A percentile compares a stretch with the other conserved stretches of the same genome.
phyloP scores from a whole-genome alignment of 108 stramenopile genomes.

The Schizochytrium sp. region DNA sequence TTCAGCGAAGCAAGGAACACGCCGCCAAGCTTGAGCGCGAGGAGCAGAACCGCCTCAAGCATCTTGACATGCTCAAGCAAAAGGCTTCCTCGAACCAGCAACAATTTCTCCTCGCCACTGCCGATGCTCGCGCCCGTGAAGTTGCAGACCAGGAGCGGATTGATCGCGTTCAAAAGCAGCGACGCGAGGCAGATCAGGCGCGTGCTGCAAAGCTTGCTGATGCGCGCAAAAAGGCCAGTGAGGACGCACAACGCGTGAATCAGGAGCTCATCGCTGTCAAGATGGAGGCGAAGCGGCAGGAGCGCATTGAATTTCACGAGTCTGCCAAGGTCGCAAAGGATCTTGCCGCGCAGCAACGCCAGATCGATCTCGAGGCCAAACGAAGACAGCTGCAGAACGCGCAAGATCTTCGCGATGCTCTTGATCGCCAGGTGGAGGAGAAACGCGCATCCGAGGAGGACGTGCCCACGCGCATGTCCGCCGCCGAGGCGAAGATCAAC shows the following conservation, averaged over 20 bases:
- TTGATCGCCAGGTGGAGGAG: not conserved
- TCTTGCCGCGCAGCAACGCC: not conserved
- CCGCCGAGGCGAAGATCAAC: not conserved
- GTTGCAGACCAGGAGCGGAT: not conserved
- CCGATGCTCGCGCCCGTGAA: not conserved
- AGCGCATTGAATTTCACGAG: not conserved
- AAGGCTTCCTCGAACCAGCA: not conserved
- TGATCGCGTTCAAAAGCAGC: not conserved
- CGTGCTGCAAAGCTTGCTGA: not conserved
- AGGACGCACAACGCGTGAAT: not conserved
- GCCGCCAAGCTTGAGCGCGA: slow-evolving; percentile 12
- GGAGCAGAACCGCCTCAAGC: not conserved
- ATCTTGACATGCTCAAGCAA: not conserved
- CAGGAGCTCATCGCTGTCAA: not conserved
- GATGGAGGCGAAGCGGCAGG: not conserved
- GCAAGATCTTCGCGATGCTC: not conserved
- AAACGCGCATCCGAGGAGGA: not conserved
- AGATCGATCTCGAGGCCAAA: not conserved
- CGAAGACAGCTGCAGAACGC: not conserved
- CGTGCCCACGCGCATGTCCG: not conserved
- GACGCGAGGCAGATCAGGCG: not conserved
- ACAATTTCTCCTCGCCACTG: not conserved
- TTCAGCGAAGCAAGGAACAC: not conserved
- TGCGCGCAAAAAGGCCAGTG: not conserved
- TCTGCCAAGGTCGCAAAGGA: not conserved